Evolutionary conservation across 164 flowering plant genomes (phyloP).

Genomic region (Santalum album): DNA sequence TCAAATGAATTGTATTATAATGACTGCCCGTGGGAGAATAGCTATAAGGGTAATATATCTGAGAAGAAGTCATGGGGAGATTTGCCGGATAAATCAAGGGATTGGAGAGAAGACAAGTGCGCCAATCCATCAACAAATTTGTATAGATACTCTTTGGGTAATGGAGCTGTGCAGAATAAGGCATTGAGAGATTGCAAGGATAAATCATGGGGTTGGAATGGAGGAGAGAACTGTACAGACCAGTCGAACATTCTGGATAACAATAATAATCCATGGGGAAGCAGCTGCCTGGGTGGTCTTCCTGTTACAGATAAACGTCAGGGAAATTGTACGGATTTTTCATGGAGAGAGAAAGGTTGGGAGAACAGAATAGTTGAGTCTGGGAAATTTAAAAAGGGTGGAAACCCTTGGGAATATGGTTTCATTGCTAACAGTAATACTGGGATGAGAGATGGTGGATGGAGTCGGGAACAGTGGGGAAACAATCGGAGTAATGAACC

Average conservation of each 20-base stretch:
- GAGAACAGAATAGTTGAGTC: neutral
- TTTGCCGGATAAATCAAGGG: constrained; percentile 15
- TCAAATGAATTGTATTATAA: constrained; percentile 5
- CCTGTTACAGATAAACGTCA: neutral
- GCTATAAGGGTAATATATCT: constrained; percentile 6
- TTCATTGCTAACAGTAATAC: neutral
- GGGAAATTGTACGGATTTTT: neutral
- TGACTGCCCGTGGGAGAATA: constrained; percentile 32
- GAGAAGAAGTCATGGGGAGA: constrained; percentile 17
- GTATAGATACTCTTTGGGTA: neutral
- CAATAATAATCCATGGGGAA: neutral
- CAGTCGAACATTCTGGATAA: neutral
- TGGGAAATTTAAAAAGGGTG: neutral
- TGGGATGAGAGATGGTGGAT: constrained; percentile 4
- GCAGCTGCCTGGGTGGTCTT: neutral
- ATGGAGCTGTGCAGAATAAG: neutral
- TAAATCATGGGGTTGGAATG: constrained; percentile 12
- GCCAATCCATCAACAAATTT: neutral
- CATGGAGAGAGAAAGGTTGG: neutral
- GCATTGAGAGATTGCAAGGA: neutral
- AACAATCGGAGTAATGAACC: neutral
- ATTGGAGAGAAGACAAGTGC: constrained; percentile 6
- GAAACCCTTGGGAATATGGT: constrained; percentile 6
- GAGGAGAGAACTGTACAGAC: neutral
- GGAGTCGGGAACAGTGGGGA: neutral